Conservation (phyloP, 331 rosid species). For the Spiraea crenata region DNA sequence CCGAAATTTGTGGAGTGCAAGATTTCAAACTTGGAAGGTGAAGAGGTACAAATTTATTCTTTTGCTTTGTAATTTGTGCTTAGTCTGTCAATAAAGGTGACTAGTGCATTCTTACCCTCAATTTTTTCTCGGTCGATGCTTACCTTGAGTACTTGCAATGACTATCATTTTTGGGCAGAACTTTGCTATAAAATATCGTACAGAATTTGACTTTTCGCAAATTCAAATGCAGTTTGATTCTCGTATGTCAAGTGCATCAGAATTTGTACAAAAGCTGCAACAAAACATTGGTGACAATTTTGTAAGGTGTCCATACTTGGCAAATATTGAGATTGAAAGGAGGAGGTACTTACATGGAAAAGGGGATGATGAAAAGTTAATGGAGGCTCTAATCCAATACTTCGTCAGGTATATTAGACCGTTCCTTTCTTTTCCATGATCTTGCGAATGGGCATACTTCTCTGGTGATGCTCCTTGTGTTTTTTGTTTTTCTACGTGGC, state of each 20-base stretch:
- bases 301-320: constrained; percentile 77
- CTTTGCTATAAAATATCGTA: constrained; percentile 11
- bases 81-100: not conserved
- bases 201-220: constrained; percentile 28
- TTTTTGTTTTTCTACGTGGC: not conserved
- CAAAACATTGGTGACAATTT: constrained; percentile 39
- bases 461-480: not conserved
- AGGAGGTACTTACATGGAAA: constrained; percentile 64
- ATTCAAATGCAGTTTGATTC: constrained; percentile 75
- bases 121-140: not conserved
- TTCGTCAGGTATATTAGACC: constrained; percentile 49
- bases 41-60: constrained; percentile 51
- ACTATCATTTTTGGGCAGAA: not conserved
- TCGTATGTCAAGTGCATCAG: constrained; percentile 65
- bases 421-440: not conserved
- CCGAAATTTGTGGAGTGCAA: constrained; percentile 56
- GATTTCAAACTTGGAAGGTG: constrained; percentile 68
- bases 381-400: constrained; percentile 65
- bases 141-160: too few species aligned
- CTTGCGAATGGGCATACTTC: constrained; percentile 6
- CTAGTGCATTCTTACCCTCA: not conserved
- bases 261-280: constrained; percentile 60
- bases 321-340: constrained; percentile 87
- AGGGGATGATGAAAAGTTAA: constrained; percentile 54
- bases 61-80: constrained; percentile 8